Base-by-base conservation (phyloP, 352 stramenopile species). In the Pythium brassicae region DNA sequence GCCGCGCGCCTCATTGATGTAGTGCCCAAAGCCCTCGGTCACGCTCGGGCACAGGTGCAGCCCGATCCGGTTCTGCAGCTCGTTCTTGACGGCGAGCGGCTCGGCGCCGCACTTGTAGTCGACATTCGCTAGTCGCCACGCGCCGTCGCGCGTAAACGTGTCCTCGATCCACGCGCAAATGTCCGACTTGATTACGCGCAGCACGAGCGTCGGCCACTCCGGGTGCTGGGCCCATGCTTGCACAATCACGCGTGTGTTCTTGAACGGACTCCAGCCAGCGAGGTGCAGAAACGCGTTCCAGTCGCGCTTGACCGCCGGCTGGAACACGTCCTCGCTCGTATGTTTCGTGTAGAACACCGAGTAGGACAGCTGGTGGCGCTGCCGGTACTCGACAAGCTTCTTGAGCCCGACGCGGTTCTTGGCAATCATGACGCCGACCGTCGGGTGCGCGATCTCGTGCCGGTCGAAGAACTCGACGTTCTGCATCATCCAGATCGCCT, bases 401-500 rank as follows among this genome's bases (percentile, higher is more conserved):
- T 89, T 87, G 12, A 92, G 66, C 0, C 79, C 76, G 43, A 92
- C 85, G 37, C 79, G 76, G 45, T 89, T 92, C 61, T 92, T 92
- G 35, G 88, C 80, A 48, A 92, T 78, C 68, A 92, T 85, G n/a
- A 92, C 79, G 22, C 83, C 83, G 8, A 92, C 75, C 20, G 68
- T 75, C 9, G 83, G 83, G 47, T 87, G 74, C 17, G 66, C 58
- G 35, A 92, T 63, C 53, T 92, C 83, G 55, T 92, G 83, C 45
- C 80, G 74, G 49, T 92, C 83, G 42, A 92, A 92, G 56, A 89
- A 89, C 59, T 92, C 79, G 53, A 84, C 75, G 62, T 92, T 89
- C 59, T 89, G 78, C 80, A 92, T 87, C 76, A 92, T 87, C 83
- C 83, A 92, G 53, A 92, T 87, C 22, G 74, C 76, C 62, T 92